These are phyloP conservation scores for Hirsutella thompsonii DNA, from an alignment of 2,329 filamentous ascomycete species.

Conservation along the genomic window DNA sequence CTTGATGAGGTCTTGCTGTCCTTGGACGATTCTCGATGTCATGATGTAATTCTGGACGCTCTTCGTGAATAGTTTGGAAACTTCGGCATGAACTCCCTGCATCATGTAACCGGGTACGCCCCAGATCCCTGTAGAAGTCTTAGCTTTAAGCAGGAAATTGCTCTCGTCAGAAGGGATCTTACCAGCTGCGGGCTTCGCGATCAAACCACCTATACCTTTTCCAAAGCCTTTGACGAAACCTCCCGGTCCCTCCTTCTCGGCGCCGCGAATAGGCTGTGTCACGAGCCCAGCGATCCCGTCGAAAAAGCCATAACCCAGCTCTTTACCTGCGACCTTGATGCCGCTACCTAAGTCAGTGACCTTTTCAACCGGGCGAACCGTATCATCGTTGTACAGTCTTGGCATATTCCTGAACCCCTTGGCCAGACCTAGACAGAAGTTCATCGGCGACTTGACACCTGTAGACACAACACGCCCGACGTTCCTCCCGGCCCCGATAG, in stretches of 20 bases:
- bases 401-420: constrained; percentile 85
- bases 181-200: constrained; percentile 74
- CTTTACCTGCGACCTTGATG: constrained; percentile 63
- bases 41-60: constrained; percentile 71
- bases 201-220: constrained; percentile 69
- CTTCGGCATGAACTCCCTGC: constrained; percentile 69
- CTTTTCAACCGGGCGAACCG: constrained; percentile 63
- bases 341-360: constrained; percentile 69
- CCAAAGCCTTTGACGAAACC: constrained; percentile 71
- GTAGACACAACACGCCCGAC: constrained; percentile 61
- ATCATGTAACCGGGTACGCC: constrained; percentile 69
- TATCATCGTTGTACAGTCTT: constrained; percentile 72
- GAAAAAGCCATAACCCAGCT: constrained; percentile 65
- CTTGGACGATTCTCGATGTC: constrained; percentile 62
- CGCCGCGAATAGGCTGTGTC: constrained; percentile 59
- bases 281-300: constrained; percentile 73
- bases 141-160: not conserved
- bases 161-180: constrained; percentile 14
- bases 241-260: constrained; percentile 29
- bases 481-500: constrained; percentile 52
- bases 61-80: constrained; percentile 56
- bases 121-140: constrained; percentile 38
- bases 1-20: constrained; percentile 48
- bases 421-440: constrained; percentile 70
- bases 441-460: constrained; percentile 70